A percentile compares a stretch with the other conserved stretches of the same genome.
Conservation (phyloP, 1,284 basidiomycete species). For the Boletus mariae region DNA sequence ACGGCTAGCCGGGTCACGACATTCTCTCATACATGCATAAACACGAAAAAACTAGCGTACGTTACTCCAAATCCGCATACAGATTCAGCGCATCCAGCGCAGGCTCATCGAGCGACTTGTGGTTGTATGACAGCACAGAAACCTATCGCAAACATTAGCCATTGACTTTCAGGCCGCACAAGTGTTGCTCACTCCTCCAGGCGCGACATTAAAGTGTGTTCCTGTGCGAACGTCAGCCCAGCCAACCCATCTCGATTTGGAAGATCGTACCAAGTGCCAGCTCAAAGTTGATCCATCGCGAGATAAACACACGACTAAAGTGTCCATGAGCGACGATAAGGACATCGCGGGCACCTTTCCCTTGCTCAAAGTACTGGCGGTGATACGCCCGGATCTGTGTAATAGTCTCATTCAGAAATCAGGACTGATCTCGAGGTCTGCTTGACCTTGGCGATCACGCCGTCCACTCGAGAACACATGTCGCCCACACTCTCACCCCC, state of each 20-base stretch:
- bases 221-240: constrained; percentile 40
- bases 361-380: constrained; percentile 63
- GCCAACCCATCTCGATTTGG: neutral
- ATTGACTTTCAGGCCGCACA: neutral
- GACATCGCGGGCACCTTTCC: constrained; percentile 63
- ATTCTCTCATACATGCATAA: constrained; percentile 20
- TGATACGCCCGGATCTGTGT: constrained; percentile 74
- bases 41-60: constrained; percentile 14
- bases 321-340: constrained; percentile 79
- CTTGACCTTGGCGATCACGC: constrained; percentile 62
- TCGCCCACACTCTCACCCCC: constrained; percentile 81
- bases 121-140: constrained; percentile 72
- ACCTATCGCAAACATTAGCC: constrained; percentile 41
- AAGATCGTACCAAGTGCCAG: constrained; percentile 54
- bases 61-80: constrained; percentile 46
- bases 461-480: constrained; percentile 77
- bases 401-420: constrained; percentile 2
- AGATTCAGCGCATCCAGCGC: constrained; percentile 71
- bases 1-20: constrained; percentile 10
- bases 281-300: constrained; percentile 75
- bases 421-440: neutral
- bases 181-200: constrained; percentile 60
- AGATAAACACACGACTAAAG: constrained; percentile 80
- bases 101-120: constrained; percentile 72
- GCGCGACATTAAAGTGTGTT: constrained; percentile 75